Conservation (phyloP, 495 filamentous ascomycete species). For the Annulohypoxylon moriforme region DNA sequence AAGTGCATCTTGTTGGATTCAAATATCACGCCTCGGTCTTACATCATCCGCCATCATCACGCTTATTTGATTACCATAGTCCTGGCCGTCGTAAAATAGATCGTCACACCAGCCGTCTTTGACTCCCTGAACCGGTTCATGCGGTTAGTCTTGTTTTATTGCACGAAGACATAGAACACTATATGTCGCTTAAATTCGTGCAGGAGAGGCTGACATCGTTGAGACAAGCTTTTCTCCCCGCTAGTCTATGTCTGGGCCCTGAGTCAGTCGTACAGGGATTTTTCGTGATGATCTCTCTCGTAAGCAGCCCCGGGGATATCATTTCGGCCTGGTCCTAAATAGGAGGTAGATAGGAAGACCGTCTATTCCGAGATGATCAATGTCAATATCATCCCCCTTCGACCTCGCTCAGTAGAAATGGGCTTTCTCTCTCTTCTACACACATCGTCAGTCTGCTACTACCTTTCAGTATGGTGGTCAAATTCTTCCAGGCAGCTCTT, state of each 20-base stretch:
- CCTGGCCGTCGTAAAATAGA: no score
- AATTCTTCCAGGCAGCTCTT: neutral
- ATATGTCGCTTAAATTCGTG: neutral
- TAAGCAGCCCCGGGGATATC: neutral
- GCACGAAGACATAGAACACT: neutral
- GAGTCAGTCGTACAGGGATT: neutral
- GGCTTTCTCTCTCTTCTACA: neutral
- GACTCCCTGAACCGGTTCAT: neutral
- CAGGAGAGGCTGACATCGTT: neutral
- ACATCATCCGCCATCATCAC: neutral
- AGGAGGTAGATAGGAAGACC: neutral
- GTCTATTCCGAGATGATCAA: neutral
- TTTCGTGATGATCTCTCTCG: neutral
- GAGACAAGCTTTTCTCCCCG: neutral
- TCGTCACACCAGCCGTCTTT: neutral
- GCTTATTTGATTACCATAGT: neutral
- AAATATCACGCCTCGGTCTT: neutral
- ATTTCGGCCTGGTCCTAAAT: neutral
- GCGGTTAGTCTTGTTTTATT: neutral
- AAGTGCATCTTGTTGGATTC: neutral
- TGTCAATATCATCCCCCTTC: neutral
- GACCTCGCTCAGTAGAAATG: neutral
- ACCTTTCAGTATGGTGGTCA: neutral
- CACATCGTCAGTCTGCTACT: neutral
- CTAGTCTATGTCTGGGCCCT: neutral